Evolutionary conservation across 2,329 filamentous ascomycete genomes (phyloP).

Genomic region (Trichoderma aggressivum): DNA sequence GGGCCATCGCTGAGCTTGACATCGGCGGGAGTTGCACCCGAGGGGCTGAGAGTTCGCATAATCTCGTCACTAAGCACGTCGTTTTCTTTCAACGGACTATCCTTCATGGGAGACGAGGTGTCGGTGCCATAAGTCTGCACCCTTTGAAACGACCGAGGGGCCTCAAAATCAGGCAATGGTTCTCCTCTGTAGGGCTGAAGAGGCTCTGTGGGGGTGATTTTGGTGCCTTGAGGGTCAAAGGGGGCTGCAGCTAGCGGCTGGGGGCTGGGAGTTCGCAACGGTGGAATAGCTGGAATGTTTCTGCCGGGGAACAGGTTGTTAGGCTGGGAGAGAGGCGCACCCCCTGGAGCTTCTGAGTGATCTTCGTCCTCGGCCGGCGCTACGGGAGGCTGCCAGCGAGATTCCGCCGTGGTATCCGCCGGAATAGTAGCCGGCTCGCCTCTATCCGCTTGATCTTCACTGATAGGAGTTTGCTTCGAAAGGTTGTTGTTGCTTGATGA

Average conservation of each 20-base stretch:
- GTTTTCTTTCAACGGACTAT: slow-evolving; percentile 66
- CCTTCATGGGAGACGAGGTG: slow-evolving; percentile 54
- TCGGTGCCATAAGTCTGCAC: slow-evolving; percentile 46
- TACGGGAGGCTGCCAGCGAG: background rate
- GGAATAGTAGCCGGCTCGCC: background rate
- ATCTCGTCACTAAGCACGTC: slow-evolving; percentile 73
- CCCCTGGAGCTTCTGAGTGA: background rate
- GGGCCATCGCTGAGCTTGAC: slow-evolving; percentile 20
- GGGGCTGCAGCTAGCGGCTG: slow-evolving; percentile 5
- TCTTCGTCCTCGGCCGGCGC: background rate
- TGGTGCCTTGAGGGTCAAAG: slow-evolving; percentile 20
- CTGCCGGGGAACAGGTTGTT: slow-evolving; percentile 17
- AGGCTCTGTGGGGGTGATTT: slow-evolving; percentile 43
- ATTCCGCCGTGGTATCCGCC: background rate
- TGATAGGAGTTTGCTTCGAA: background rate
- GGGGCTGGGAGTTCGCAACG: slow-evolving; percentile 36
- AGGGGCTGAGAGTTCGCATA: slow-evolving; percentile 62
- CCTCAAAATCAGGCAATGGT: slow-evolving; percentile 34
- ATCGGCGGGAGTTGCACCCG: slow-evolving; percentile 27
- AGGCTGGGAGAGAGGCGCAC: background rate
- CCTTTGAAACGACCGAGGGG: slow-evolving; percentile 37
- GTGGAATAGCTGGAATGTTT: slow-evolving; percentile 29
- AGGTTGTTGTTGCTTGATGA: background rate
- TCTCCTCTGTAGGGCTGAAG: slow-evolving; percentile 41
- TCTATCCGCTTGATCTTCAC: background rate